phyloP scores from a whole-genome alignment of 768 basidiomycete genomes.

The Termitomyces sp. region DNA sequence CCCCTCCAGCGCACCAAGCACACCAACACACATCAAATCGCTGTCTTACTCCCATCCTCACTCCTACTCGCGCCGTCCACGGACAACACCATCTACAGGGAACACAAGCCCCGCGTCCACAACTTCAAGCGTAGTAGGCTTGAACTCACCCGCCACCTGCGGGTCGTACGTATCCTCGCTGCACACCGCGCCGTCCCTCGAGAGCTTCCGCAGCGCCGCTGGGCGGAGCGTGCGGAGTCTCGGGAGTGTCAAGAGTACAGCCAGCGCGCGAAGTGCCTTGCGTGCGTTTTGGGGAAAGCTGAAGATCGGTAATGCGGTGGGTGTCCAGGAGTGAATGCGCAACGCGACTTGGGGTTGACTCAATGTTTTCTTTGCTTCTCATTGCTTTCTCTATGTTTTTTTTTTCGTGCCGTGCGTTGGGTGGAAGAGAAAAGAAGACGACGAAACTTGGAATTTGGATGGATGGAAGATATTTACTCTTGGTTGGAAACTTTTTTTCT shows the following conservation, averaged over 20 bases:
- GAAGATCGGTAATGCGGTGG: constrained; percentile 15
- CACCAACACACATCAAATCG: not conserved
- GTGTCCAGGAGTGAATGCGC: not conserved
- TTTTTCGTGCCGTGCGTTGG: too few relatives aligned
- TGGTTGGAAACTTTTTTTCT: not conserved
- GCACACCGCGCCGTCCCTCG: constrained; percentile 38
- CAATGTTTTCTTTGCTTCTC: too few relatives aligned
- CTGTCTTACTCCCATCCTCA: constrained; percentile 9
- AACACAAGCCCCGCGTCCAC: constrained; percentile 5
- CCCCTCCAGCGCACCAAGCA: constrained; percentile 5
- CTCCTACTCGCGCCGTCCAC: not conserved
- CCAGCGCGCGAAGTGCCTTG: constrained; percentile 32
- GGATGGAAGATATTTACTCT: too few relatives aligned
- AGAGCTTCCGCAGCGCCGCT: constrained; percentile 43
- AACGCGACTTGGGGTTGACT: too few relatives aligned
- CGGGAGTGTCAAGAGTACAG: constrained; percentile 39
- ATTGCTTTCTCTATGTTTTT: too few relatives aligned
- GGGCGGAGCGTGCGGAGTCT: constrained; percentile 42
- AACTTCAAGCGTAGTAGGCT: not conserved
- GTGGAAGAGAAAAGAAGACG: too few relatives aligned
- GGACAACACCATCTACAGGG: not conserved
- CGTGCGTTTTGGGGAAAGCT: constrained; percentile 38
- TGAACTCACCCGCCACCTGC: not conserved
- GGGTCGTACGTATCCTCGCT: constrained; percentile 18
- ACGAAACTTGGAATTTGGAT: too few relatives aligned